A percentile compares a stretch with the other conserved stretches of the same genome.
Conservation (phyloP, 2,329 filamentous ascomycete genomes). For the Xylaria sp. region DNA sequence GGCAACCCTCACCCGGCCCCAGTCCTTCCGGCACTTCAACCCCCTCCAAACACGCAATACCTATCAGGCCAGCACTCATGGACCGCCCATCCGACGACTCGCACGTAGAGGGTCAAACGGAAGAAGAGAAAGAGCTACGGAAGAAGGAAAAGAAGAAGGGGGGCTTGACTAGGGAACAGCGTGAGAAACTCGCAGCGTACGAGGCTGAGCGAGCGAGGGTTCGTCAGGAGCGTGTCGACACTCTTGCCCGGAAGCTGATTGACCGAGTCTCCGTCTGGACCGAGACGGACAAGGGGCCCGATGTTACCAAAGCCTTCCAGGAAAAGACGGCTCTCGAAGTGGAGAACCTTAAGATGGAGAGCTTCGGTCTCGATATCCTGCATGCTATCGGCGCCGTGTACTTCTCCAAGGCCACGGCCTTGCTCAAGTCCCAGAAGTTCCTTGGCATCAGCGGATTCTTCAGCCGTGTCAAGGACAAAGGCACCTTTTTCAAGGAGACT, state of each 20-base stretch:
- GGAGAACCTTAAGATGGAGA: conserved; percentile 99
- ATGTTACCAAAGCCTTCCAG: conserved; percentile 89
- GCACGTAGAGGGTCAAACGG: conserved; percentile 72
- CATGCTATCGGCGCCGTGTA: conserved; percentile 96
- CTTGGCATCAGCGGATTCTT: conserved; percentile 97
- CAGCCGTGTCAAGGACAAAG: conserved; percentile 93
- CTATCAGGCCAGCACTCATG: conserved; percentile 86
- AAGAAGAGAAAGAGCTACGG: conserved; percentile 79
- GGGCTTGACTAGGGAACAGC: conserved; percentile 88
- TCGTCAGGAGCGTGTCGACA: conserved; percentile 90
- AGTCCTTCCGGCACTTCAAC: conserved; percentile 54
- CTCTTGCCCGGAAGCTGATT: conserved; percentile 83
- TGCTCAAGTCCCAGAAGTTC: conserved; percentile 96
- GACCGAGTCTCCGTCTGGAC: conserved; percentile 96
- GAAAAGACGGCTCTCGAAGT: conserved; percentile 95
- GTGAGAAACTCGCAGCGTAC: conserved; percentile 88
- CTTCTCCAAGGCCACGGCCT: conserved; percentile 83
- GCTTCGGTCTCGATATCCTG: conserved; percentile 93
- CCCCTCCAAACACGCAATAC: conserved; percentile 64
- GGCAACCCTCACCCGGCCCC: conserved; percentile 56
- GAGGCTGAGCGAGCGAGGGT: conserved; percentile 86
- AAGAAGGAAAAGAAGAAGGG: conserved; percentile 88
- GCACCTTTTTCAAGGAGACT: conserved; percentile 94
- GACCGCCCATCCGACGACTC: conserved; percentile 84
- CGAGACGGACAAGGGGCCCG: conserved; percentile 88